Percentiles rank a stretch among this genome's conserved stretches.
Conservation (phyloP, 352 stramenopile genomes). For the Phytophthora colocasiae region DNA sequence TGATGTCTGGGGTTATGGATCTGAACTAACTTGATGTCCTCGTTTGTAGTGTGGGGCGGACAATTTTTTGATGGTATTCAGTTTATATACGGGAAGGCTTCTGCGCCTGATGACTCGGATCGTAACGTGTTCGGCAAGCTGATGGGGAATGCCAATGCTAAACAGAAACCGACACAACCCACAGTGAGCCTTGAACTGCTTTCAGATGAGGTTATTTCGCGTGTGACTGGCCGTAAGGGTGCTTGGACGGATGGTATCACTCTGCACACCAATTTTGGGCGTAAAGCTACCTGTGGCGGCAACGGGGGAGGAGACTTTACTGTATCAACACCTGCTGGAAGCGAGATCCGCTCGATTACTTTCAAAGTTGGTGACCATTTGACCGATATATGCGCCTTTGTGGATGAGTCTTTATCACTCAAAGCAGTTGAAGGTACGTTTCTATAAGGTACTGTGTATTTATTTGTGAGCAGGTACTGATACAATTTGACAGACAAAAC, state of each 20-base stretch:
- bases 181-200: constrained; percentile 50
- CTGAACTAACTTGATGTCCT: constrained; percentile 15
- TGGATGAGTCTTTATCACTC: constrained; percentile 28
- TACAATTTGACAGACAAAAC: constrained; percentile 26
- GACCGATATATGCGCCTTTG: constrained; percentile 59
- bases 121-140: constrained; percentile 38
- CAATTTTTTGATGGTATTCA: constrained; percentile 77
- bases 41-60: constrained; percentile 70
- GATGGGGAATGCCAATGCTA: constrained; percentile 58
- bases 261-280: constrained; percentile 75
- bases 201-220: constrained; percentile 55
- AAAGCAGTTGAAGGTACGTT: constrained; percentile 34
- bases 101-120: not conserved
- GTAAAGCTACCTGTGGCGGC: constrained; percentile 58
- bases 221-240: constrained; percentile 67
- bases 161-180: constrained; percentile 31
- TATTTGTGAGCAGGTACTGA: not conserved
- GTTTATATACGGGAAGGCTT: constrained; percentile 58
- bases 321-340: constrained; percentile 32
- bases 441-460: not conserved
- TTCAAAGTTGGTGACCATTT: constrained; percentile 80
- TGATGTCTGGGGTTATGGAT: not conserved
- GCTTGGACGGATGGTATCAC: constrained; percentile 78
- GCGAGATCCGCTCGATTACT: constrained; percentile 65
- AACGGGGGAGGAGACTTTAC: constrained; percentile 67